Percentiles rank a stretch among this genome's conserved stretches.
phyloP scores from a whole-genome alignment of 371 early-diverging fungal species.

The Batkoa obscura region DNA sequence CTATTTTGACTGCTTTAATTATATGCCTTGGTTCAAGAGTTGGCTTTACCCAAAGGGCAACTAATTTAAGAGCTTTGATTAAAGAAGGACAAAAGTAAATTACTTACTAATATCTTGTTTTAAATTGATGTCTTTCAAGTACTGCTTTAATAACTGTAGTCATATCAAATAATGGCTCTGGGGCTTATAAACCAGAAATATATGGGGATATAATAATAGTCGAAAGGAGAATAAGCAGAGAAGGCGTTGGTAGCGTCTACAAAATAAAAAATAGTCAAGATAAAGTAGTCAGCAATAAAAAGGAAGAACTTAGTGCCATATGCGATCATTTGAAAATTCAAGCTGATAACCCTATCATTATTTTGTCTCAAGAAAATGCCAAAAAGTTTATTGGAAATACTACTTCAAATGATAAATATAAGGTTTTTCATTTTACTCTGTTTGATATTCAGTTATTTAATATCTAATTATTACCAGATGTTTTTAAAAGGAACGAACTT shows the following conservation, averaged over 20 bases:
- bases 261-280: constrained; percentile 44
- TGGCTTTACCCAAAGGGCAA: constrained; percentile 63
- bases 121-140: constrained; percentile 11
- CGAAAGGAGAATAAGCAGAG: constrained; percentile 57
- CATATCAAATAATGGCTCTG: constrained; percentile 59
- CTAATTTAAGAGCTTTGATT: constrained; percentile 53
- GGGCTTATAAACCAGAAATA: constrained; percentile 55
- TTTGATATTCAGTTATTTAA: too few relatives aligned
- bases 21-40: constrained; percentile 86
- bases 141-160: constrained; percentile 42
- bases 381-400: constrained; percentile 69
- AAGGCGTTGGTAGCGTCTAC: constrained; percentile 40
- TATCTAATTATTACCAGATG: constrained; percentile 16
- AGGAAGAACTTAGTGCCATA: constrained; percentile 63
- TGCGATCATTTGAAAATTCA: constrained; percentile 77
- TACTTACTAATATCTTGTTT: not conserved
- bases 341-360: constrained; percentile 80
- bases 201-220: constrained; percentile 67
- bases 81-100: constrained; percentile 57
- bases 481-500: constrained; percentile 79
- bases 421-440: constrained; percentile 16
- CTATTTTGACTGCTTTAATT: constrained; percentile 77
- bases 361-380: constrained; percentile 85
- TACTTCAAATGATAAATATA: constrained; percentile 66
- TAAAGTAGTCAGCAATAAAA: constrained; percentile 34